These are phyloP conservation scores for Prunus dulcis DNA, from an alignment of 306 rosid genomes.

Conservation along the genomic window DNA sequence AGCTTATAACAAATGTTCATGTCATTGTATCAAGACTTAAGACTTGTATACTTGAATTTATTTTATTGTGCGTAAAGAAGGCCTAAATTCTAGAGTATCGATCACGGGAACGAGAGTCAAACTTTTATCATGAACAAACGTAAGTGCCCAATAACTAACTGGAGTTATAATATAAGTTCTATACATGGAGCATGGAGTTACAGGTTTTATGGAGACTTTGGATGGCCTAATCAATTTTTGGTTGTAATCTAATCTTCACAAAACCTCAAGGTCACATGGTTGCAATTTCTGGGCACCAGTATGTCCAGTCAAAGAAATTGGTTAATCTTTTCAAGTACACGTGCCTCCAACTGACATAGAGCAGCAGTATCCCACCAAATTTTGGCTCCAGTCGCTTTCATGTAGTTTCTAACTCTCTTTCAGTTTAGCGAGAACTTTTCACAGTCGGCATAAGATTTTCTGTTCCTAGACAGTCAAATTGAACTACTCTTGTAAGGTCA, in stretches of 20 bases:
- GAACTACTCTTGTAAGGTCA: too few relatives aligned
- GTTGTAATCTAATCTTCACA: constrained; percentile 6
- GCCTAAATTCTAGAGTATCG: too few relatives aligned
- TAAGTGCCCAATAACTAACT: background rate
- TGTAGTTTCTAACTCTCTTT: background rate
- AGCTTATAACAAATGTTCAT: background rate
- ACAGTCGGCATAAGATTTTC: background rate
- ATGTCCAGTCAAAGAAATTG: constrained; percentile 23
- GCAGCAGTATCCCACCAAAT: background rate
- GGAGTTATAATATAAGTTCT: background rate
- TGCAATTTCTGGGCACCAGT: constrained; percentile 40
- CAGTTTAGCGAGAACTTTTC: background rate
- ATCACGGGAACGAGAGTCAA: background rate
- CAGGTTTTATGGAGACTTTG: background rate
- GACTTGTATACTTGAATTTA: too few relatives aligned
- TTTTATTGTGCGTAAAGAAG: too few relatives aligned
- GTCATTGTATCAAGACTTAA: background rate
- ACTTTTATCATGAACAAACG: too few relatives aligned
- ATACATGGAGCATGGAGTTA: too few relatives aligned
- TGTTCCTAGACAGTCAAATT: background rate
- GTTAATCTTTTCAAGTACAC: constrained; percentile 13
- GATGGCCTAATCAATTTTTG: background rate
- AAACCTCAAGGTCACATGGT: constrained; percentile 33
- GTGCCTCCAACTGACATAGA: background rate
- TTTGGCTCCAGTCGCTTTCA: background rate